Evolutionary conservation across 2,329 filamentous ascomycete genomes (phyloP).

Genomic region (Leptodontidium sp.): DNA sequence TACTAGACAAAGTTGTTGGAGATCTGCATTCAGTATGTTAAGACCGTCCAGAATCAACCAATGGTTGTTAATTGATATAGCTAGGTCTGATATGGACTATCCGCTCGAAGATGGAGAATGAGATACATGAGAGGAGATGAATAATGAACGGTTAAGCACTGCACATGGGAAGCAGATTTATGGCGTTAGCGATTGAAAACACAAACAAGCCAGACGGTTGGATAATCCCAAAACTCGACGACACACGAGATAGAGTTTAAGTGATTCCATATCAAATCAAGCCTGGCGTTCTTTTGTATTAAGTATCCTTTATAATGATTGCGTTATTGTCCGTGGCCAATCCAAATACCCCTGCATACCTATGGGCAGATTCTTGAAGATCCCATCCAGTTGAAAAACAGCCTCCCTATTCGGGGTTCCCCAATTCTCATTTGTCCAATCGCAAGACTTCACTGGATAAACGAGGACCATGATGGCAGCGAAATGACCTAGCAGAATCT

Average conservation of each 20-base stretch:
- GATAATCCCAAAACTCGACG: too few species aligned
- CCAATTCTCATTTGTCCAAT: background rate
- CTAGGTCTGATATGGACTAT: too few species aligned
- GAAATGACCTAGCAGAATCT: background rate
- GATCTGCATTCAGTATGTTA: background rate
- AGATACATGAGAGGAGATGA: background rate
- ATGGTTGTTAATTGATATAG: too few species aligned
- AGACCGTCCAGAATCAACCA: too few species aligned
- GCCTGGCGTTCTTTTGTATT: too few species aligned
- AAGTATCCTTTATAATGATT: background rate
- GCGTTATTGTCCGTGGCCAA: background rate
- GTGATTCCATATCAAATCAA: too few species aligned
- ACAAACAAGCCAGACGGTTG: too few species aligned
- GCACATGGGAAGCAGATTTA: too few species aligned
- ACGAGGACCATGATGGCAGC: background rate
- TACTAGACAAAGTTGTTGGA: background rate
- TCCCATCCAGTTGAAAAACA: background rate
- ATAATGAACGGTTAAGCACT: too few species aligned
- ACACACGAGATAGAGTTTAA: too few species aligned
- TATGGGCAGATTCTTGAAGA: background rate
- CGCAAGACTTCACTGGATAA: background rate
- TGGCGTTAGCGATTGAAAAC: too few species aligned
- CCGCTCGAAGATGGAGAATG: background rate
- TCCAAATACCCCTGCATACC: background rate
- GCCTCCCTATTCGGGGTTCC: background rate